Evolutionary conservation across 2,329 filamentous ascomycete species (phyloP).

Genomic region (Phoma sp.): DNA sequence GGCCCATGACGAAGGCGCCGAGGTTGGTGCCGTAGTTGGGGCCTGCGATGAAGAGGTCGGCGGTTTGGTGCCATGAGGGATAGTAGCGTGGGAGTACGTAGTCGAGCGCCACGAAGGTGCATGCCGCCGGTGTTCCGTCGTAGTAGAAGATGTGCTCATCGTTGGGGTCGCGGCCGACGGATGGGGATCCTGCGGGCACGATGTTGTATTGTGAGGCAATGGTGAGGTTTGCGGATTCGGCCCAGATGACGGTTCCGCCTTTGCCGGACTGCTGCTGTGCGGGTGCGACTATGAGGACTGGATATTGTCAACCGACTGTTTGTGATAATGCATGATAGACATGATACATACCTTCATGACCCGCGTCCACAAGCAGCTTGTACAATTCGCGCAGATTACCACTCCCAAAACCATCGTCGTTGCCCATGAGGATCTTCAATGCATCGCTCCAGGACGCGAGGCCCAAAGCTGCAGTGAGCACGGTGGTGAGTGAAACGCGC

Average conservation of each 20-base stretch:
- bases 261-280: conserved; percentile 54
- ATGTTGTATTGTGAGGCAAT: conserved; percentile 54
- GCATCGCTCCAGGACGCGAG: conserved; percentile 24
- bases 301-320: background rate
- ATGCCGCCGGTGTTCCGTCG: conserved; percentile 64
- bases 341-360: conserved; percentile 32
- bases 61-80: conserved; percentile 53
- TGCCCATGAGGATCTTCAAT: conserved; percentile 48
- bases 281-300: conserved; percentile 53
- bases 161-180: conserved; percentile 58
- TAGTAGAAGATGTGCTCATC: conserved; percentile 67
- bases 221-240: conserved; percentile 52
- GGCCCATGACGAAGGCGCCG: conserved; percentile 56
- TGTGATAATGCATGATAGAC: background rate
- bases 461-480: conserved; percentile 26
- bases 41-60: conserved; percentile 62
- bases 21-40: conserved; percentile 64
- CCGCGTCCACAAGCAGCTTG: conserved; percentile 32
- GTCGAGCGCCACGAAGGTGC: conserved; percentile 63
- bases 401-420: conserved; percentile 50
- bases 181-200: conserved; percentile 55
- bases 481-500: conserved; percentile 22
- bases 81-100: conserved; percentile 58
- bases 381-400: conserved; percentile 47
- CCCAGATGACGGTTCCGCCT: conserved; percentile 55